A percentile compares a stretch with the other conserved stretches of the same genome.
Evolutionary conservation across 441 rosid species (phyloP).

Genomic region (Heliophila coronopifolia): DNA sequence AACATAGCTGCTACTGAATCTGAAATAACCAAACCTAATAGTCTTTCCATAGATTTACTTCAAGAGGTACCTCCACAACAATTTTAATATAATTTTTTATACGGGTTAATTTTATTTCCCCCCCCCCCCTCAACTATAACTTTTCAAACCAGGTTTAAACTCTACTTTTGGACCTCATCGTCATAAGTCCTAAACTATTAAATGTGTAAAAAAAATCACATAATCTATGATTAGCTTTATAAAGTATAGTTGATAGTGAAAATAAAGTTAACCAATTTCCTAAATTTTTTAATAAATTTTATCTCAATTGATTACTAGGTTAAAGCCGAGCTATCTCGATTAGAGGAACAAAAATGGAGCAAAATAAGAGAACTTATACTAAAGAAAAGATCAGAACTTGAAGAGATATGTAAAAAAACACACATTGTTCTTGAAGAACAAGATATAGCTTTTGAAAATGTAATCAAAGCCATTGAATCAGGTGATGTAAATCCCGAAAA

Average conservation of each 20-base stretch:
- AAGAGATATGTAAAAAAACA: conserved; percentile 72
- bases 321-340: conserved; percentile 59
- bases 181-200: no score
- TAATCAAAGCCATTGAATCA: conserved; percentile 59
- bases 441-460: conserved; percentile 40
- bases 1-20: conserved; percentile 82
- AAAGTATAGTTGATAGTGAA: no score
- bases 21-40: conserved; percentile 75
- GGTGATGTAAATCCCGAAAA: conserved; percentile 51
- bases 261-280: no score
- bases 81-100: no score
- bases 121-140: no score
- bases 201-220: no score
- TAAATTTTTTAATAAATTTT: no score
- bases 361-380: conserved; percentile 85
- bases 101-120: no score
- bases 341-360: conserved; percentile 74
- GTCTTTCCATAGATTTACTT: conserved; percentile 59
- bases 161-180: no score
- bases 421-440: conserved; percentile 66
- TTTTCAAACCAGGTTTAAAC: no score
- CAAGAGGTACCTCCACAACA: conserved; percentile 41
- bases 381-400: conserved; percentile 71
- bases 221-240: no score
- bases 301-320: no score